Conservation (phyloP, 2,329 filamentous ascomycete species). For the Fonsecaea monophora region DNA sequence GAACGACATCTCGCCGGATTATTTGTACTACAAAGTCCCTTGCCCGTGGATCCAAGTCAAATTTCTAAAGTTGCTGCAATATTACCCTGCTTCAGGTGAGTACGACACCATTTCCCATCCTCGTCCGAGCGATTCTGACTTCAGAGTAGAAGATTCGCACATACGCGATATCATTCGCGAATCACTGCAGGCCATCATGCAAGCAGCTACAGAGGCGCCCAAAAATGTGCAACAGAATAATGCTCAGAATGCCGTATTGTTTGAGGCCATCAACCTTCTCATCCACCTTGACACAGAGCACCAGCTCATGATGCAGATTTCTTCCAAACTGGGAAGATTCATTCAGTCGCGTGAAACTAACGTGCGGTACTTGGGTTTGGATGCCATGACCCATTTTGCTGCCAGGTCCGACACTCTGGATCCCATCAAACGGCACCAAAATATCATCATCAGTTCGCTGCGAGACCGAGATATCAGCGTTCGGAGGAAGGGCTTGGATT, state of each 20-base stretch:
- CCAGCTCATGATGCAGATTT: slow-evolving; percentile 94
- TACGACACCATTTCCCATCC: slow-evolving; percentile 21
- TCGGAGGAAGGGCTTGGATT: slow-evolving; percentile 88
- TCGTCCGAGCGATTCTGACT: not conserved
- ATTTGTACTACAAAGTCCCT: slow-evolving; percentile 99
- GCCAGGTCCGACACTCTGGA: slow-evolving; percentile 92
- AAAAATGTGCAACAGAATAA: slow-evolving; percentile 99
- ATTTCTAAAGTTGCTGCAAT: slow-evolving; percentile 86
- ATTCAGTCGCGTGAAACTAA: slow-evolving; percentile 98
- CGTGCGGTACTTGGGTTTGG: slow-evolving; percentile 90
- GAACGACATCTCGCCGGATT: slow-evolving; percentile 85
- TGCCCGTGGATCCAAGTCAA: slow-evolving; percentile 99
- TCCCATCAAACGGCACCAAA: slow-evolving; percentile 97
- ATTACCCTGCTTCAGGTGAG: slow-evolving; percentile 90
- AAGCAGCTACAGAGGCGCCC: slow-evolving; percentile 87
- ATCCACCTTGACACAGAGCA: slow-evolving; percentile 97
- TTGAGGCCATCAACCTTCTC: slow-evolving; percentile 97
- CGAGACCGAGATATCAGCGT: slow-evolving; percentile 98
- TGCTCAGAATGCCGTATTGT: slow-evolving; percentile 95
- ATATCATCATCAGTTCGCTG: slow-evolving; percentile 90
- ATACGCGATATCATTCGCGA: slow-evolving; percentile 90
- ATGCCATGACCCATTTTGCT: slow-evolving; percentile 97
- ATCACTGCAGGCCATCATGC: slow-evolving; percentile 87
- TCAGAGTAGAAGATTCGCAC: slow-evolving; percentile 78
- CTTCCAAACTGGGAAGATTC: slow-evolving; percentile 86